phyloP scores from a whole-genome alignment of 2,329 filamentous ascomycete species.

The Colletotrichum plurivorum region DNA sequence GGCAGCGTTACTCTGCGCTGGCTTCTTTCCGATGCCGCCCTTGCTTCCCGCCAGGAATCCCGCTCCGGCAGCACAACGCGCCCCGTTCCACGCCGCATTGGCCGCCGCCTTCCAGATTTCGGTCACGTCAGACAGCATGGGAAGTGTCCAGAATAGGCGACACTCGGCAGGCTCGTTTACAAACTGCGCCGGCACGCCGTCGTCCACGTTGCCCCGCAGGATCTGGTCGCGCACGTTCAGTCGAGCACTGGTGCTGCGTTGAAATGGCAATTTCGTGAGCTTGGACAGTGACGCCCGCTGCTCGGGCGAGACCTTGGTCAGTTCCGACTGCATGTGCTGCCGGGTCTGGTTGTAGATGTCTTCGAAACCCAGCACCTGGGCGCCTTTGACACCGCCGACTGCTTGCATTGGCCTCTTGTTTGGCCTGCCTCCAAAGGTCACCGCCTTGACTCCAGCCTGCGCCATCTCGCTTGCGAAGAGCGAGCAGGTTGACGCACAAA shows the following conservation, averaged over 20 bases:
- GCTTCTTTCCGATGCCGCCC: not conserved
- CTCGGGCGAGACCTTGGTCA: constrained; percentile 45
- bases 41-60: not conserved
- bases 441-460: constrained; percentile 31
- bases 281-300: constrained; percentile 47
- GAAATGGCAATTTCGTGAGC: constrained; percentile 50
- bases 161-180: constrained; percentile 64
- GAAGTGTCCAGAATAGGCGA: constrained; percentile 65
- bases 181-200: constrained; percentile 62
- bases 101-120: constrained; percentile 63
- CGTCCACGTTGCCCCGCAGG: constrained; percentile 50
- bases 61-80: constrained; percentile 48
- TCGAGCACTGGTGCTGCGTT: constrained; percentile 49
- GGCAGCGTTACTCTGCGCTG: not conserved
- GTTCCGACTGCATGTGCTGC: not conserved
- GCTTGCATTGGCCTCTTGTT: constrained; percentile 63
- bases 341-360: constrained; percentile 43
- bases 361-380: constrained; percentile 52
- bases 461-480: constrained; percentile 69
- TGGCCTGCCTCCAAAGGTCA: constrained; percentile 27
- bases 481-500: constrained; percentile 71
- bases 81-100: constrained; percentile 55
- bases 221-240: constrained; percentile 58
- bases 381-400: constrained; percentile 55
- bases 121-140: constrained; percentile 61